These are phyloP conservation scores for Scedosporium minutisporum DNA, from an alignment of 2,329 filamentous ascomycete genomes.

Conservation along the genomic window DNA sequence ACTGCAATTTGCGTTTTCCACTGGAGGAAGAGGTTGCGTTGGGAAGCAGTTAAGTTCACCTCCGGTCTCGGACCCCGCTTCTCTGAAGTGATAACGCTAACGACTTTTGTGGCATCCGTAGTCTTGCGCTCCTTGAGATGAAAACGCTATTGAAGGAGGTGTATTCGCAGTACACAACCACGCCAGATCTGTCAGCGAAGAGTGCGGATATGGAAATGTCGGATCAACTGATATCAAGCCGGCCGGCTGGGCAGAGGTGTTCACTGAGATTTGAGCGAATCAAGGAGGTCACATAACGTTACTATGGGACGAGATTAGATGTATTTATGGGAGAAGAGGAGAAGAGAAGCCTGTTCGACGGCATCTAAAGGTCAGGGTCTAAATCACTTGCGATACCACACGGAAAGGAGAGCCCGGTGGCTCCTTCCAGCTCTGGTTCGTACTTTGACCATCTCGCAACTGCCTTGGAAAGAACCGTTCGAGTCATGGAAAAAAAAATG, in stretches of 20 bases:
- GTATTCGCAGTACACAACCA: constrained; percentile 48
- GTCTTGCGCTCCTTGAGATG: constrained; percentile 57
- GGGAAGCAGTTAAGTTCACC: constrained; percentile 54
- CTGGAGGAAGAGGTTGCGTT: constrained; percentile 55
- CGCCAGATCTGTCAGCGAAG: constrained; percentile 43
- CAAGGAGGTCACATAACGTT: background rate
- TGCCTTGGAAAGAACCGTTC: too few species aligned
- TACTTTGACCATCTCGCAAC: too few species aligned
- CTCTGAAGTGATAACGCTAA: background rate
- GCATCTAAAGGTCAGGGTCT: too few species aligned
- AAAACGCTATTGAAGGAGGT: constrained; percentile 53
- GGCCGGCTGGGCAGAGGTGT: constrained; percentile 51
- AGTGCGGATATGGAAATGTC: constrained; percentile 51
- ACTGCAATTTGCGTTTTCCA: constrained; percentile 56
- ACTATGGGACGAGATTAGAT: too few species aligned
- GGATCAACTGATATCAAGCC: constrained; percentile 58
- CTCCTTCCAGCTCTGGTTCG: too few species aligned
- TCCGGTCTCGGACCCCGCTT: background rate
- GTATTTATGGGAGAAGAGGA: background rate
- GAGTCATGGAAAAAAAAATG: too few species aligned
- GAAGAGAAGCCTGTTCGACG: background rate
- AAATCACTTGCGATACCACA: too few species aligned
- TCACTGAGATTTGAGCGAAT: constrained; percentile 35
- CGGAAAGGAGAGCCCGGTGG: too few species aligned
- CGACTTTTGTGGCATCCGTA: background rate